Percentiles rank a stretch among this genome's conserved stretches.
These are phyloP conservation scores for Kwoniella heveanensis DNA, from an alignment of 768 basidiomycete genomes.

Conservation along the genomic window DNA sequence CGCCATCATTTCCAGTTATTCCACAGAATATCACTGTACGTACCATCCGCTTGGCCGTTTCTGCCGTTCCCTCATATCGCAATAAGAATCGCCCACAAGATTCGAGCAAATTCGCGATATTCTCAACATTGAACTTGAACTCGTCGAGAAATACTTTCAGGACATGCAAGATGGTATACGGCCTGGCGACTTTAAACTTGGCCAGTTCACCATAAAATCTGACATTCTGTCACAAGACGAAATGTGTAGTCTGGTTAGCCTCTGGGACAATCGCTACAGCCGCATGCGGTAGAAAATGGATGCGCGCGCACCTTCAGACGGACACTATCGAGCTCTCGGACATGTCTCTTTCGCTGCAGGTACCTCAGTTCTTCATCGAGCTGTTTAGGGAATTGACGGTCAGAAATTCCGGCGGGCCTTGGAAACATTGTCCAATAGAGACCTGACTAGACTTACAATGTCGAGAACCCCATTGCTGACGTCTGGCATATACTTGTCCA, in stretches of 20 bases:
- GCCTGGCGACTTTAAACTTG: slow-evolving; percentile 90
- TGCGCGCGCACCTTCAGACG: slow-evolving; percentile 72
- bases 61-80: slow-evolving; percentile 80
- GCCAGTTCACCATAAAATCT: slow-evolving; percentile 85
- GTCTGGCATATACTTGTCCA: slow-evolving; percentile 92
- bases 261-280: no score
- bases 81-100: slow-evolving; percentile 91
- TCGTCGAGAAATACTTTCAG: slow-evolving; percentile 98
- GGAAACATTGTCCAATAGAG: no score
- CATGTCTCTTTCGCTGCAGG: slow-evolving; percentile 87
- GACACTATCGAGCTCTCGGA: slow-evolving; percentile 83
- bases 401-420: no score
- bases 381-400: slow-evolving; percentile 62
- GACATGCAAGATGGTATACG: slow-evolving; percentile 88
- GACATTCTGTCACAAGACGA: slow-evolving; percentile 66
- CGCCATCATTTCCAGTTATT: no score
- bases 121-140: slow-evolving; percentile 90
- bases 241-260: no score
- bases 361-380: slow-evolving; percentile 97
- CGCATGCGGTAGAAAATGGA: no score
- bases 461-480: slow-evolving; percentile 79
- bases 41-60: slow-evolving; percentile 87
- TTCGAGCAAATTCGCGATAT: slow-evolving; percentile 84
- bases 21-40: no score
- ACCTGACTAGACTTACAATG: slow-evolving; percentile 59